A percentile compares a stretch with the other conserved stretches of the same genome.
Conservation (phyloP, 2,329 filamentous ascomycete species). For the Exophiala dermatitidis region DNA sequence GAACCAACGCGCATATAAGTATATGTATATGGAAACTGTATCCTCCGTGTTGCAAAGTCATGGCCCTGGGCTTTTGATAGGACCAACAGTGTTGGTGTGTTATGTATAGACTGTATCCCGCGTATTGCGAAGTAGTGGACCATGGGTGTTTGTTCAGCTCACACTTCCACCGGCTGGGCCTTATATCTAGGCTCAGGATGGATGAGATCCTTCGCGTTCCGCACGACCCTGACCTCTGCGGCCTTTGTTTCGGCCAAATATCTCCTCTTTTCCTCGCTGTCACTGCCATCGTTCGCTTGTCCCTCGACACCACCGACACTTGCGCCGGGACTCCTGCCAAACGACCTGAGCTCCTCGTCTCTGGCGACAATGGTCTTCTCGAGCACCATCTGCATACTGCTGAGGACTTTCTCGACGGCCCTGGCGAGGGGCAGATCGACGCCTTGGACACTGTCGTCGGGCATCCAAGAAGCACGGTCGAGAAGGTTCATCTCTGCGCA, state of each 20-base stretch:
- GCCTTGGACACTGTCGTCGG: conserved; percentile 61
- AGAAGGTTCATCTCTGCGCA: conserved; percentile 43
- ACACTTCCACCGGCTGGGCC: conserved; percentile 39
- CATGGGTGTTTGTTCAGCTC: neutral
- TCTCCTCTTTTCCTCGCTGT: conserved; percentile 48
- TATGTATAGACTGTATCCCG: too few species aligned
- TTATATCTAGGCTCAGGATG: conserved; percentile 59
- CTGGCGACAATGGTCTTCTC: conserved; percentile 60
- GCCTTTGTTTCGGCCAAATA: conserved; percentile 70
- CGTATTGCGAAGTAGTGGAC: too few species aligned
- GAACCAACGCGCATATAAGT: too few species aligned
- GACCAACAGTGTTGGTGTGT: too few species aligned
- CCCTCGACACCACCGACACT: conserved; percentile 24
- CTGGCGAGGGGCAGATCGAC: conserved; percentile 72
- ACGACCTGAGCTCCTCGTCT: conserved; percentile 52
- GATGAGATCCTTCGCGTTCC: conserved; percentile 62
- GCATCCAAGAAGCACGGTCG: conserved; percentile 62
- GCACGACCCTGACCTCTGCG: conserved; percentile 77
- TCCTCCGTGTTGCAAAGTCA: too few species aligned
- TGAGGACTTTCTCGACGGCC: conserved; percentile 78
- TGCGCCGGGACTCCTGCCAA: conserved; percentile 18
- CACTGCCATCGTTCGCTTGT: conserved; percentile 12
- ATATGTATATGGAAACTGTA: too few species aligned
- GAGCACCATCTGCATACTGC: conserved; percentile 85
- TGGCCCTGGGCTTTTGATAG: too few species aligned